phyloP scores from a whole-genome alignment of 2,329 filamentous ascomycete genomes.

The Paraphoma sp. region DNA sequence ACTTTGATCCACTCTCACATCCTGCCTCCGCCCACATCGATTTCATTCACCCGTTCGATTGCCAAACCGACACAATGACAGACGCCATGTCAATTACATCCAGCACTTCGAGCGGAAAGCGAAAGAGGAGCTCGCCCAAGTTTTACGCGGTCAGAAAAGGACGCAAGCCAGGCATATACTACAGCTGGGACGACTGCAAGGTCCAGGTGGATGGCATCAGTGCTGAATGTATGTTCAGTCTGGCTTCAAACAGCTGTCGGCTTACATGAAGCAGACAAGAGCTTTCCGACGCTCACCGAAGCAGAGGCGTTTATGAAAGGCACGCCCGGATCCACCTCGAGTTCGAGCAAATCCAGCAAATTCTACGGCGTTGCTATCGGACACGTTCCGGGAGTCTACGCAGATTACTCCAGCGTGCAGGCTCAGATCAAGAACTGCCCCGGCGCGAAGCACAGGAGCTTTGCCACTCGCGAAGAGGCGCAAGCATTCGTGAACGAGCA shows the following conservation, averaged over 20 bases:
- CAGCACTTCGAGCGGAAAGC: constrained; percentile 54
- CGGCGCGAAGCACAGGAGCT: constrained; percentile 63
- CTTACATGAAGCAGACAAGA: constrained; percentile 68
- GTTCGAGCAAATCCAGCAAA: constrained; percentile 53
- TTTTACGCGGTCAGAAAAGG: constrained; percentile 71
- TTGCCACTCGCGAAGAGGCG: constrained; percentile 68
- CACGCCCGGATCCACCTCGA: constrained; percentile 50
- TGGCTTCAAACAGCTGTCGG: neutral
- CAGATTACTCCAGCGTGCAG: constrained; percentile 72
- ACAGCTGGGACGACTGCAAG: constrained; percentile 68
- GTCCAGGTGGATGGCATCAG: constrained; percentile 66
- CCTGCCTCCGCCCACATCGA: neutral
- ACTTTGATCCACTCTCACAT: neutral
- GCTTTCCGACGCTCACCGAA: constrained; percentile 74
- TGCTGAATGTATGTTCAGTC: constrained; percentile 42
- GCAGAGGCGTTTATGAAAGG: constrained; percentile 80
- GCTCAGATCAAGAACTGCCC: constrained; percentile 77
- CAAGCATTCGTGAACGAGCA: constrained; percentile 70
- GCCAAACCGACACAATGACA: constrained; percentile 17
- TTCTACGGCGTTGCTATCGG: constrained; percentile 68
- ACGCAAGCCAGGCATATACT: constrained; percentile 67
- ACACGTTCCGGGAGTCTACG: constrained; percentile 66
- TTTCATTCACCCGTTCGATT: too few relatives aligned
- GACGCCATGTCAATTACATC: constrained; percentile 28
- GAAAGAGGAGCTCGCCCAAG: constrained; percentile 62